Conservation (phyloP, 495 filamentous ascomycete species). For the Beverwykella pulmonaria region DNA sequence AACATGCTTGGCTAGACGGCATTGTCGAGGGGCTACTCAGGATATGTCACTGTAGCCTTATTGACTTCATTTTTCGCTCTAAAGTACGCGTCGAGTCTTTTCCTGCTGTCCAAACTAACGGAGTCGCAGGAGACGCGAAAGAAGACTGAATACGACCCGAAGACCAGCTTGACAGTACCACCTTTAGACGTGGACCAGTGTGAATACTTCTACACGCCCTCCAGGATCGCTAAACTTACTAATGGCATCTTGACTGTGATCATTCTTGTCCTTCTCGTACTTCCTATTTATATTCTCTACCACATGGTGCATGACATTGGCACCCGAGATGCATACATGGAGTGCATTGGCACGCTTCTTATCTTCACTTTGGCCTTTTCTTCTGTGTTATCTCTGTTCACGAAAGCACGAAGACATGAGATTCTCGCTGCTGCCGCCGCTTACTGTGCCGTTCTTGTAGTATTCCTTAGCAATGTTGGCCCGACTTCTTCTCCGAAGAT, state of each 20-base stretch:
- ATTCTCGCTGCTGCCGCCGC: slow-evolving; percentile 50
- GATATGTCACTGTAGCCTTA: slow-evolving; percentile 35
- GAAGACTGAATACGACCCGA: slow-evolving; percentile 4
- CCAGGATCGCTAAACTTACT: slow-evolving; percentile 40
- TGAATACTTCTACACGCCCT: slow-evolving; percentile 44
- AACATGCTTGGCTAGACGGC: slow-evolving; percentile 46
- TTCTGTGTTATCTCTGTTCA: slow-evolving; percentile 43
- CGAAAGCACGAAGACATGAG: slow-evolving; percentile 49
- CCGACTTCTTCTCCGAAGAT: neutral
- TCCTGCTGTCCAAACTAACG: neutral
- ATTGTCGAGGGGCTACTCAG: slow-evolving; percentile 39
- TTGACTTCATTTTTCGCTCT: slow-evolving; percentile 10
- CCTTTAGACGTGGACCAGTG: slow-evolving; percentile 38
- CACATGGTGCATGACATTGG: slow-evolving; percentile 16
- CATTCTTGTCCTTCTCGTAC: slow-evolving; percentile 44
- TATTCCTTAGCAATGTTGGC: slow-evolving; percentile 37
- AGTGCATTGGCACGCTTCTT: slow-evolving; percentile 28
- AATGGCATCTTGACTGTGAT: slow-evolving; percentile 39
- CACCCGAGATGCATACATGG: slow-evolving; percentile 10
- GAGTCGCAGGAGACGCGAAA: slow-evolving; percentile 9
- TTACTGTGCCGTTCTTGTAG: slow-evolving; percentile 43
- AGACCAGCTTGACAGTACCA: slow-evolving; percentile 39
- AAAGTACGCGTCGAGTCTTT: neutral
- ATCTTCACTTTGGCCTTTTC: slow-evolving; percentile 43
- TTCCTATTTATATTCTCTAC: slow-evolving; percentile 42